phyloP scores from a whole-genome alignment of 192 early-diverging fungal species.

The Spizellomyces punctatus region DNA sequence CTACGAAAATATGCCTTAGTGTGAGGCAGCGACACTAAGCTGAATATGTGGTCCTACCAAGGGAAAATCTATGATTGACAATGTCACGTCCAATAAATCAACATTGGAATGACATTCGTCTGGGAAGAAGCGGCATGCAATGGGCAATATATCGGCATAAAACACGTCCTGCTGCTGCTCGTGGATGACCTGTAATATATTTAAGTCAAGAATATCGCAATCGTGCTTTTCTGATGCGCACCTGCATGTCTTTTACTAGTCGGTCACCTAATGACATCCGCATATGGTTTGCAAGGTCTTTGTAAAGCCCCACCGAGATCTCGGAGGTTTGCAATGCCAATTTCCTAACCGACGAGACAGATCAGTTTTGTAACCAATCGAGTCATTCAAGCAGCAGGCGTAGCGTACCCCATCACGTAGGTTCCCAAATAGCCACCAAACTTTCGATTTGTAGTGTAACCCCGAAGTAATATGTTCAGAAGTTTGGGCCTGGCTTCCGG shows the following conservation, averaged over 20 bases:
- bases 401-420: not conserved
- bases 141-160: not conserved
- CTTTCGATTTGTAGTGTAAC: not conserved
- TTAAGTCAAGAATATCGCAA: no score
- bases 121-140: not conserved
- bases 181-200: conserved; percentile 1
- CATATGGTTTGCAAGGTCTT: no score
- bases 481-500: not conserved
- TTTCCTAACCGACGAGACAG: no score
- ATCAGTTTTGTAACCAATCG: no score
- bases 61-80: not conserved
- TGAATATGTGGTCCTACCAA: not conserved
- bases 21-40: not conserved
- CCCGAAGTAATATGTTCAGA: not conserved
- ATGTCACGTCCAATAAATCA: not conserved
- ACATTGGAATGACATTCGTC: conserved; percentile 3
- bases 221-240: no score
- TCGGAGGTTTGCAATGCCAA: no score
- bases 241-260: no score
- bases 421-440: not conserved
- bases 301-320: no score
- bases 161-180: conserved; percentile 2
- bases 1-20: not conserved
- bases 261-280: no score
- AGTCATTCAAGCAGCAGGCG: not conserved